Percentiles rank a stretch among this genome's conserved stretches.
These are phyloP conservation scores for Colletotrichum chrysophilum DNA, from an alignment of 2,329 filamentous ascomycete genomes.

Conservation along the genomic window DNA sequence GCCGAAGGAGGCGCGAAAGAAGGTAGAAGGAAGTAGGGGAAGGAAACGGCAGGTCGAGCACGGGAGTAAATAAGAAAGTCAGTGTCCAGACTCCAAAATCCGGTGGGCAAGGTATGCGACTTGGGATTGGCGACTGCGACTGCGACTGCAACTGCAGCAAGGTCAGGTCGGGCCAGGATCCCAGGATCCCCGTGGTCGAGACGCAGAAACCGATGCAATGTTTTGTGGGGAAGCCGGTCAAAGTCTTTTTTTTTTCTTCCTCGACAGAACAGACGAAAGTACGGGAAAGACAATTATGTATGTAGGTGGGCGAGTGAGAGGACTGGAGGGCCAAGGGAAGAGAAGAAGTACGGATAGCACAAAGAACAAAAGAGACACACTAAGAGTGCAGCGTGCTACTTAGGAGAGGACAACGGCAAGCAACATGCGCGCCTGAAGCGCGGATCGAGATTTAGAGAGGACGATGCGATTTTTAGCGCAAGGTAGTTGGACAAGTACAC, in stretches of 20 bases:
- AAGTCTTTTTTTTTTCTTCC: not conserved
- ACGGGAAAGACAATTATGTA: not conserved
- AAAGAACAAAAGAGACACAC: not conserved
- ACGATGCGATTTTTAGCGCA: constrained; percentile 19
- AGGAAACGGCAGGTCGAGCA: not conserved
- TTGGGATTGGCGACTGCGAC: not conserved
- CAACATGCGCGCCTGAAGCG: constrained; percentile 18
- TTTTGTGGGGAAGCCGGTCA: constrained; percentile 17
- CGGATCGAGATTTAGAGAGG: constrained; percentile 14
- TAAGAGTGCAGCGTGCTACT: not conserved
- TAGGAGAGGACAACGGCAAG: constrained; percentile 11
- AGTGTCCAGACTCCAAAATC: not conserved
- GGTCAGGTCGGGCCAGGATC: not conserved
- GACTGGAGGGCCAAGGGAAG: not conserved
- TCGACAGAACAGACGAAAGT: not conserved
- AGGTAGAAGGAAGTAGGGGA: not conserved
- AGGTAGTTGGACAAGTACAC: not conserved
- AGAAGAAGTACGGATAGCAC: not conserved
- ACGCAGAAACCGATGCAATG: constrained; percentile 17
- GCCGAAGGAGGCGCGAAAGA: not conserved
- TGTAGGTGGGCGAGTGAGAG: not conserved
- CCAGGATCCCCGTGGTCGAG: constrained; percentile 14
- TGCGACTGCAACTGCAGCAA: not conserved
- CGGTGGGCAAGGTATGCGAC: not conserved
- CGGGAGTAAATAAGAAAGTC: constrained; percentile 5